Evolutionary conservation across 495 filamentous ascomycete genomes (phyloP), one percentile per base, ranked within the genome.

Genomic region (Talaromyces borbonicus): DNA sequence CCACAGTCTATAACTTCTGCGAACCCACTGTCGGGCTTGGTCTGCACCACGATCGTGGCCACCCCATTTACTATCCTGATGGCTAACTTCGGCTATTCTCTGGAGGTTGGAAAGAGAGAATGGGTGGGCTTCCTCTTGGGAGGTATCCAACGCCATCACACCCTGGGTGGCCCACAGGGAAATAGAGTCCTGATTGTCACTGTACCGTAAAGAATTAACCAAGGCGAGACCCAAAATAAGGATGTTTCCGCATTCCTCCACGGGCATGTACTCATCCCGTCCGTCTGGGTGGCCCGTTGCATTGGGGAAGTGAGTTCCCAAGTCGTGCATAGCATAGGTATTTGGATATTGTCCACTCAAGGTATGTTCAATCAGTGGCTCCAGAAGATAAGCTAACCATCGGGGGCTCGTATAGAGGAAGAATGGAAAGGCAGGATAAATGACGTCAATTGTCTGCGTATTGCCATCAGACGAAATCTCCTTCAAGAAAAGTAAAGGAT

Each of bases 161-260:
- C 67, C 67, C 32, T 60, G 46, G 1, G 62, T 51, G 14, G 74
- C 67, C 74, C 74, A 77, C 6, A 70, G 56, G 8, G 74, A 77
- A 2, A 65, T 60, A 14, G 72, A 70, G 14, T 71, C 70, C 9
- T 76, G 73, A 43, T 79, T 67, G 2, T 73, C 72, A 39, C 80
- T 69, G 51, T 92, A 88, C 23, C 64, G 75, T 22, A 95, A 65
- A 1, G 85, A 84, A 54, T 95, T 93, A 8, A 85, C 83, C 35
- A 95, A 66, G 0, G 87, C 84, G 39, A 97, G 69, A 0, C 83
- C 89, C 90, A 97, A 93, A 59, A 95, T 94, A 26, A 97, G 66
- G 71, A 97, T 97, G 53, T 97, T 86, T 2, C 90, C 90, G 53
- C 90, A 95, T 56, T 97, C 90, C 55, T 97, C 90, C 1, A 97